phyloP scores from a whole-genome alignment of 768 basidiomycete species.

The Tricholoma matsutake region DNA sequence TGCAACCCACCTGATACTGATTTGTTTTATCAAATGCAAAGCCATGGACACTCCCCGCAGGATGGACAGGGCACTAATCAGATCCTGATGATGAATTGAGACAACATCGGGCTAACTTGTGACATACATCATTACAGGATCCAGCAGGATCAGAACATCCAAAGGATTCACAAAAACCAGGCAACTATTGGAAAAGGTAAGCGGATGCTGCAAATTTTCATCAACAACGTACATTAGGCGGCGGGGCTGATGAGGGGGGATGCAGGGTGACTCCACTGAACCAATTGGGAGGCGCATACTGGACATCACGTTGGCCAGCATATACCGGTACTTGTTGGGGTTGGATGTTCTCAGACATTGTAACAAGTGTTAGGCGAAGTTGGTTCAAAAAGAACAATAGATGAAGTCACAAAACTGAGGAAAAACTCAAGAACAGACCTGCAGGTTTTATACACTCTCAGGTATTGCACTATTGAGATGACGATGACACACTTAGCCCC shows the following conservation, averaged over 20 bases:
- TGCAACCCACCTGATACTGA: background rate
- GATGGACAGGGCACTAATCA: background rate
- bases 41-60: background rate
- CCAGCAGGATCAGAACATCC: background rate
- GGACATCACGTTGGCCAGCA: background rate
- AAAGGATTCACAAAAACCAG: background rate
- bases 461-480: background rate
- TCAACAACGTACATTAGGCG: background rate
- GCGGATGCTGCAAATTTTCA: background rate
- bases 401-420: background rate
- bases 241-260: background rate
- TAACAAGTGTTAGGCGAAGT: background rate
- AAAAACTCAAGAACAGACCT: background rate
- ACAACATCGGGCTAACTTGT: background rate
- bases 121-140: background rate
- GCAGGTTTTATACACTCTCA: background rate
- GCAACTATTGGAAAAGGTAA: background rate
- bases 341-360: slow-evolving; percentile 1
- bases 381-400: background rate
- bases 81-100: background rate
- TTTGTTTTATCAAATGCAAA: background rate
- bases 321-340: background rate
- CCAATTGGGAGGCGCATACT: background rate
- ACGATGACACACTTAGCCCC: background rate
- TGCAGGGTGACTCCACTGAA: background rate